Evolutionary conservation across 441 rosid species (phyloP).

Genomic region (Pelargonium myrrhifolium): DNA sequence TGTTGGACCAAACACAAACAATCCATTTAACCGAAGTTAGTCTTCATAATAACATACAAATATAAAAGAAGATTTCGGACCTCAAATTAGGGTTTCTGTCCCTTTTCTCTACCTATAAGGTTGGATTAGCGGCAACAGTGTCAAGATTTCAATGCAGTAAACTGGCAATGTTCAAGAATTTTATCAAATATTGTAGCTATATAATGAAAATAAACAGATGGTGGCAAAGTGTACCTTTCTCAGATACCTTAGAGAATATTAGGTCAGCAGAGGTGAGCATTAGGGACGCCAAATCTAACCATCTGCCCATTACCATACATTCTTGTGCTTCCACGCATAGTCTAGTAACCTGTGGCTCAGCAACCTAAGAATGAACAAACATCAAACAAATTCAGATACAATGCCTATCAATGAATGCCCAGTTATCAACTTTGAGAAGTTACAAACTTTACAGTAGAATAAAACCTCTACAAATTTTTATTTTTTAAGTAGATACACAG

Average conservation of each 20-base stretch:
- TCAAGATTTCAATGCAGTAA: background rate
- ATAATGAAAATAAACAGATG: background rate
- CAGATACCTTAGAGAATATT: constrained; percentile 80
- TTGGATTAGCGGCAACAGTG: background rate
- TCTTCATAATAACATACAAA: background rate
- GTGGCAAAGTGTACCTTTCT: constrained; percentile 51
- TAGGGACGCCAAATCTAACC: constrained; percentile 76
- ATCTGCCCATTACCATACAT: constrained; percentile 48
- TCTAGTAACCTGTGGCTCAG: constrained; percentile 71
- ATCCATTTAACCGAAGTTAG: background rate
- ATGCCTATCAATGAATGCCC: background rate
- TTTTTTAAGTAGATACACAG: background rate
- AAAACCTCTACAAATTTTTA: too few species aligned
- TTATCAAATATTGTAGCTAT: background rate
- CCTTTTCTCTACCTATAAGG: background rate
- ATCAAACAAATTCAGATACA: background rate
- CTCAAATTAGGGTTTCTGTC: background rate
- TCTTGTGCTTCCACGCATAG: constrained; percentile 80
- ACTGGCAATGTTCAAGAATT: background rate
- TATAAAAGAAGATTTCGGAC: background rate
- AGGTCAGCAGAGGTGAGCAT: constrained; percentile 89
- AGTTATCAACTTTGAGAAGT: background rate
- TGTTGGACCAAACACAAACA: too few species aligned
- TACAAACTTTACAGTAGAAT: too few species aligned
- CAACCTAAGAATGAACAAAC: constrained; percentile 34